phyloP scores from a whole-genome alignment of 805 yeast species.

The Myxozyma neotropica region DNA sequence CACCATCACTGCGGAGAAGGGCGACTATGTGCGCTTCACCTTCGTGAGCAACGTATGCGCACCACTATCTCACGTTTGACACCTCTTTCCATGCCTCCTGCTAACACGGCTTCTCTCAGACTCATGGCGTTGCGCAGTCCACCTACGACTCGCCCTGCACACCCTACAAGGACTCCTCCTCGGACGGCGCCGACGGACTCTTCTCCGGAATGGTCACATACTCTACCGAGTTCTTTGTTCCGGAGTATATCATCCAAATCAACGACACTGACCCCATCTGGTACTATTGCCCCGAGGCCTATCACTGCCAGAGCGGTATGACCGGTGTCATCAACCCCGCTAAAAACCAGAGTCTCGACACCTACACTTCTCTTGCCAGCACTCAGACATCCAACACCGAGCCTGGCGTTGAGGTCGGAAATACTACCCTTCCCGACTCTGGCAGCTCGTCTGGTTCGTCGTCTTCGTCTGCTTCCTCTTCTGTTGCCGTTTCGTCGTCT shows the following conservation, averaged over 20 bases:
- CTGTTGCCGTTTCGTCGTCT: slow-evolving; percentile 7
- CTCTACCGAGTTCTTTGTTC: background rate
- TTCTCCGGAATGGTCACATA: slow-evolving; percentile 34
- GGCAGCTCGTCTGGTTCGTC: slow-evolving; percentile 10
- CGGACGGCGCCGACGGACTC: slow-evolving; percentile 22
- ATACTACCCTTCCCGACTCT: slow-evolving; percentile 15
- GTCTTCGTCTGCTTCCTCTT: background rate
- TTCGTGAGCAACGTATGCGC: slow-evolving; percentile 14
- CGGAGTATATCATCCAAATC: slow-evolving; percentile 30
- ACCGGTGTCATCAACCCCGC: slow-evolving; percentile 37
- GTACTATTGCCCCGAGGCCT: slow-evolving; percentile 37
- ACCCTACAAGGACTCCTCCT: slow-evolving; percentile 9
- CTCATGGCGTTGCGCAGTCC: slow-evolving; percentile 36
- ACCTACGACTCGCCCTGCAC: slow-evolving; percentile 33
- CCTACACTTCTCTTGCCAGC: slow-evolving; percentile 24
- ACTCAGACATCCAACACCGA: slow-evolving; percentile 13
- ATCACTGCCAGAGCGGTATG: slow-evolving; percentile 37
- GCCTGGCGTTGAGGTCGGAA: slow-evolving; percentile 23
- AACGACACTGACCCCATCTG: slow-evolving; percentile 35
- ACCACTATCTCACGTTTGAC: no score
- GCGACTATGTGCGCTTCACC: slow-evolving; percentile 33
- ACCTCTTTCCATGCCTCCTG: background rate
- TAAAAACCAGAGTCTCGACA: slow-evolving; percentile 25
- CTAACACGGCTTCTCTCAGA: slow-evolving; percentile 5
- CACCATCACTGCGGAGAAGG: slow-evolving; percentile 32